Evolutionary conservation across 2,329 filamentous ascomycete genomes (phyloP).

Genomic region (Trichothecium sympodiale): DNA sequence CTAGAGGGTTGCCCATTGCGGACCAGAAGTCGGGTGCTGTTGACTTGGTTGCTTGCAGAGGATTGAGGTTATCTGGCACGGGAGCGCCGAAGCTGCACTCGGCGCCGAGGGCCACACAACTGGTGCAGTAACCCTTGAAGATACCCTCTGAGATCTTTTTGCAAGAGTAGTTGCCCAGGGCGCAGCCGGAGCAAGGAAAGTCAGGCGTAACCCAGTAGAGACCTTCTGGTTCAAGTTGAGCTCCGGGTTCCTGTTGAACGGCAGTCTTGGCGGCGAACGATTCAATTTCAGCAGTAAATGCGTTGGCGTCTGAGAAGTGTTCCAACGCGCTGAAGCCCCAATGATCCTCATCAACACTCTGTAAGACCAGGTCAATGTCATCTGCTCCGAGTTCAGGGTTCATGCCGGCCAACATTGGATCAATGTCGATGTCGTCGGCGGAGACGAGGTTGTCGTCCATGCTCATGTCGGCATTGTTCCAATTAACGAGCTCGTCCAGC

Average conservation of each 20-base stretch:
- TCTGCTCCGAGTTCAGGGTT: conserved; percentile 13
- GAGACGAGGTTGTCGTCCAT: conserved; percentile 8
- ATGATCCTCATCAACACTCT: conserved; percentile 46
- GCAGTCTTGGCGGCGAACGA: neutral
- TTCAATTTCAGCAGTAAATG: conserved; percentile 11
- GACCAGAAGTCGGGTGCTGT: conserved; percentile 29
- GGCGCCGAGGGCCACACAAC: conserved; percentile 47
- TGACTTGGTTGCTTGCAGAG: conserved; percentile 19
- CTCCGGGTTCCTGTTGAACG: too few species aligned
- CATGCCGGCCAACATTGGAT: conserved; percentile 20
- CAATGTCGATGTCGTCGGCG: conserved; percentile 15
- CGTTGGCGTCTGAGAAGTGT: conserved; percentile 37
- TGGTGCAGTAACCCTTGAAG: conserved; percentile 50
- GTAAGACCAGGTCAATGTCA: conserved; percentile 42
- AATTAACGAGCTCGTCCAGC: conserved; percentile 54
- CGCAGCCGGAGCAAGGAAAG: conserved; percentile 41
- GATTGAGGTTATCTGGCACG: conserved; percentile 20
- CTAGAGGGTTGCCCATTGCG: conserved; percentile 29
- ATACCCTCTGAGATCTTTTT: conserved; percentile 49
- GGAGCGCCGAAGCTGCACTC: conserved; percentile 44
- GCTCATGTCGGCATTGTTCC: conserved; percentile 37
- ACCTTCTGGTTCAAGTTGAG: too few species aligned
- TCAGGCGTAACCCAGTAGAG: conserved; percentile 30
- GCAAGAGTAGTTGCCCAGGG: conserved; percentile 42
- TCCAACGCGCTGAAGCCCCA: conserved; percentile 49